A percentile compares a stretch with the other conserved stretches of the same genome.
phyloP scores from a whole-genome alignment of 768 basidiomycete genomes.

The Cytidiella melzeri region DNA sequence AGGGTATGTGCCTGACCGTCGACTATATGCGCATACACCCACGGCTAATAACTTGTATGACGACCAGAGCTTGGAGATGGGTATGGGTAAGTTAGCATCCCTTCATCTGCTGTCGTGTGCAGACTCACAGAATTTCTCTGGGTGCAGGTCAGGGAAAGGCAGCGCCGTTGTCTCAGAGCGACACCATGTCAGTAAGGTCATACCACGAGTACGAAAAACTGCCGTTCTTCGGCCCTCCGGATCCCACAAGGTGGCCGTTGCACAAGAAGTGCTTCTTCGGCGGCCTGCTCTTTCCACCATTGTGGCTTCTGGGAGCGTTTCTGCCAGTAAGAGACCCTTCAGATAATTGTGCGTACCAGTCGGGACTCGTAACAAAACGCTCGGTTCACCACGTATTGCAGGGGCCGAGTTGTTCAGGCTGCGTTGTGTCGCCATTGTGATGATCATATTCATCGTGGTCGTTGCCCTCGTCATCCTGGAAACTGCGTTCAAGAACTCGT shows the following conservation, averaged over 20 bases:
- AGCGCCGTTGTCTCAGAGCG: too few species aligned
- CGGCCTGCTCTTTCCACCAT: slow-evolving; percentile 15
- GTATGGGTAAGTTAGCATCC: too few species aligned
- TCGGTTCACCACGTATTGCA: neutral
- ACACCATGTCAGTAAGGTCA: neutral
- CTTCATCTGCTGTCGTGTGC: too few species aligned
- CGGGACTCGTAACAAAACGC: too few species aligned
- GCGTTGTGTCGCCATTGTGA: slow-evolving; percentile 15
- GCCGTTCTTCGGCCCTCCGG: slow-evolving; percentile 10
- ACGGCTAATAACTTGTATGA: too few species aligned
- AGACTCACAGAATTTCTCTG: too few species aligned
- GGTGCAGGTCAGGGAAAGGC: too few species aligned
- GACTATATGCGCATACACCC: too few species aligned
- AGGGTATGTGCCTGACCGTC: too few species aligned
- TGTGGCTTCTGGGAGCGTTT: slow-evolving; percentile 16
- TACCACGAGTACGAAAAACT: neutral
- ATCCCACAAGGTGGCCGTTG: slow-evolving; percentile 13
- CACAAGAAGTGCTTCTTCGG: slow-evolving; percentile 14
- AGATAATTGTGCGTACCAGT: slow-evolving; percentile 17
- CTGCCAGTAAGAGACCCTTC: slow-evolving; percentile 7
- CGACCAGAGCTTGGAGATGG: too few species aligned
- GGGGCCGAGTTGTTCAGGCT: slow-evolving; percentile 16
- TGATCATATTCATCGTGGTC: slow-evolving; percentile 12
- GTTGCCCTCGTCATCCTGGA: slow-evolving; percentile 14
- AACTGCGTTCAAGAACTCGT: slow-evolving; percentile 13